Percentiles rank a stretch among this genome's conserved stretches.
Evolutionary conservation across 345 rosid genomes (phyloP).

Genomic region (rapeseed (Brassica napus)): Da-Ae NC_063439.1:13744001-13744500

Average conservation of each 20-base stretch:
- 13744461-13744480: constrained; percentile 74
- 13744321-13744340: constrained; percentile 30
- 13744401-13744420: constrained; percentile 92
- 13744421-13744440: constrained; percentile 86
- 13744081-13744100: too few relatives aligned
- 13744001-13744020: too few relatives aligned
- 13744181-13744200: constrained; percentile 91
- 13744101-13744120: too few relatives aligned
- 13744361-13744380: constrained; percentile 99
- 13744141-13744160: too few relatives aligned
- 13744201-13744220: constrained; percentile 89
- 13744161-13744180: constrained; percentile 44
- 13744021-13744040: too few relatives aligned
- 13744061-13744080: too few relatives aligned
- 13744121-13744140: too few relatives aligned
- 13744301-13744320: background rate
- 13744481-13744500: constrained; percentile 3
- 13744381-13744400: constrained; percentile 87
- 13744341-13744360: constrained; percentile 47
- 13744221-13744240: constrained; percentile 89
- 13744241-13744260: constrained; percentile 93
- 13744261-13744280: constrained; percentile 80
- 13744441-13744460: constrained; percentile 84
- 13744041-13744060: too few relatives aligned
- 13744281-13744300: constrained; percentile 5